Evolutionary conservation across 1,139 yeast genomes (phyloP).

Genomic region (Suhomyces wounanorum): DNA sequence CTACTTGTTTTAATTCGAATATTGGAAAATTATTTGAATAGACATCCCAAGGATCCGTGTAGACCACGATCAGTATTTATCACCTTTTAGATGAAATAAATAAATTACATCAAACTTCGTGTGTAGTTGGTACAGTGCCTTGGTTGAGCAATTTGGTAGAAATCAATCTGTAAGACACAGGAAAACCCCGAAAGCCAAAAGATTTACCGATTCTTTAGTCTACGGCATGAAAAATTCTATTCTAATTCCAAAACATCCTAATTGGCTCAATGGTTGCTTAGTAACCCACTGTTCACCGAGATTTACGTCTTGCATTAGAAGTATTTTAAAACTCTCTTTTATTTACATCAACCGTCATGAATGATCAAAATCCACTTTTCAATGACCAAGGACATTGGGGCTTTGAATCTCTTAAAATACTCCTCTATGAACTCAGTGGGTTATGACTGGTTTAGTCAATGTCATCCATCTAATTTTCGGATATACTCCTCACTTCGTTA

Average conservation of each 20-base stretch:
- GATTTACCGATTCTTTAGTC: too few relatives aligned
- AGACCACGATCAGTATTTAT: background rate
- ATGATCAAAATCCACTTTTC: too few relatives aligned
- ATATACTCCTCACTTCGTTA: background rate
- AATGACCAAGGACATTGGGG: too few relatives aligned
- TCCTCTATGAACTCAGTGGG: too few relatives aligned
- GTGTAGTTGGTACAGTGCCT: too few relatives aligned
- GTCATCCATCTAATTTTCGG: background rate
- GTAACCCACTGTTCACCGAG: background rate
- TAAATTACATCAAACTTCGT: too few relatives aligned
- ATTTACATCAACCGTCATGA: too few relatives aligned
- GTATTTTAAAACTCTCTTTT: background rate
- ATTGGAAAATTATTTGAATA: conserved; percentile 4
- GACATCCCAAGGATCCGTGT: background rate
- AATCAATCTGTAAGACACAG: too few relatives aligned
- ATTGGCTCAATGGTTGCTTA: background rate
- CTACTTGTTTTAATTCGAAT: conserved; percentile 23
- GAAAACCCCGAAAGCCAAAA: too few relatives aligned
- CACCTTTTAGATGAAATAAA: background rate
- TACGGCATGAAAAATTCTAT: too few relatives aligned
- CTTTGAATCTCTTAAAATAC: too few relatives aligned
- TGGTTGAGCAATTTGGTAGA: too few relatives aligned
- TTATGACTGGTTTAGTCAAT: background rate
- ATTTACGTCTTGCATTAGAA: background rate
- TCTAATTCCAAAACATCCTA: background rate